A percentile compares a stretch with the other conserved stretches of the same genome.
Evolutionary conservation across 1,284 basidiomycete species (phyloP).

Genomic region (Ustilago sp.): DNA sequence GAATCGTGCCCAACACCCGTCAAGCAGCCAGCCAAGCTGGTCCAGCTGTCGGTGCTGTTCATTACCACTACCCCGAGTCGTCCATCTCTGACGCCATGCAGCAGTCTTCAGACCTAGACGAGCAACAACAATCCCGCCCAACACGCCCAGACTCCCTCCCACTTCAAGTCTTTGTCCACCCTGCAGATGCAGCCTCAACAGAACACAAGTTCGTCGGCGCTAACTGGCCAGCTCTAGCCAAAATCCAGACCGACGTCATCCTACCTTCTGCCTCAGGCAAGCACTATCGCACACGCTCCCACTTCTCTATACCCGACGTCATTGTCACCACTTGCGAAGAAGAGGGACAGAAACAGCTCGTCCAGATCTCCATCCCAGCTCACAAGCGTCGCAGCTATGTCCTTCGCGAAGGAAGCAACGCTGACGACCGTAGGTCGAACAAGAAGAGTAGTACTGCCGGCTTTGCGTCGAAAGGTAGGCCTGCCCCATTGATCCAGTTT

Average conservation of each 20-base stretch:
- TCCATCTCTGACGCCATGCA: neutral
- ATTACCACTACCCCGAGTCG: slow-evolving; percentile 19
- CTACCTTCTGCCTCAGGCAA: neutral
- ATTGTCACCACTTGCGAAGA: slow-evolving; percentile 58
- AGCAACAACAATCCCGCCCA: slow-evolving; percentile 4
- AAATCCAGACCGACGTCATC: slow-evolving; percentile 15
- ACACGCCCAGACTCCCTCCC: slow-evolving; percentile 25
- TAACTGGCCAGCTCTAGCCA: neutral
- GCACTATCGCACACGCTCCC: slow-evolving; percentile 51
- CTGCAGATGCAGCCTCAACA: neutral
- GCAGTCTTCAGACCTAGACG: neutral
- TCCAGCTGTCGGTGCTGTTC: neutral
- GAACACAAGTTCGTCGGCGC: neutral
- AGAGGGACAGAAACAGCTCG: slow-evolving; percentile 49
- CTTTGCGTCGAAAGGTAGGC: slow-evolving; percentile 15
- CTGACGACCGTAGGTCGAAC: neutral
- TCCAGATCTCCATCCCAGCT: slow-evolving; percentile 48
- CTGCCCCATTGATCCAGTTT: slow-evolving; percentile 32
- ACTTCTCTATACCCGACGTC: slow-evolving; percentile 63
- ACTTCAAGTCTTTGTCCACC: slow-evolving; percentile 10
- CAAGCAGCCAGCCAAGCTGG: slow-evolving; percentile 8
- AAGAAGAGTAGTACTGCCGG: slow-evolving; percentile 20
- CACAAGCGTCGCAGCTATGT: slow-evolving; percentile 49
- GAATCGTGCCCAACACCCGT: slow-evolving; percentile 1
- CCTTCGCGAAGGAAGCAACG: slow-evolving; percentile 10